Evolutionary conservation across 2,329 filamentous ascomycete species (phyloP), one percentile per base, ranked within the genome.

Genomic region (Fusarium tuaranense): DNA sequence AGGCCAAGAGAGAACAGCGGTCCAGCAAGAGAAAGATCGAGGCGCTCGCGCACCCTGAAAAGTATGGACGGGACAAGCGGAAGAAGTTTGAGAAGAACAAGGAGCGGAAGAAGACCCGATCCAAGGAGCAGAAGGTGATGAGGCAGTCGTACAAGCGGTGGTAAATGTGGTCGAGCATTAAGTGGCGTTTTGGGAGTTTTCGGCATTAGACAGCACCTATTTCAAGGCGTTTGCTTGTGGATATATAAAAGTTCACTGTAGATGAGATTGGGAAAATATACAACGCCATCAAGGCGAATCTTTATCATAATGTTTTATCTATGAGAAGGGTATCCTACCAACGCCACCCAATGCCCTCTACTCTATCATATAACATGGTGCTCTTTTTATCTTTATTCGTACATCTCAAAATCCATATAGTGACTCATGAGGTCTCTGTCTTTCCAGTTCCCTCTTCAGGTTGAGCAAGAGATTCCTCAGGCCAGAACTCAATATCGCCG

Each of bases 401-500:
- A 46, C 34, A 66, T 16, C 12, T 36, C 8, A 39, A 14, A 8
- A 14, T 30, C 4, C 30, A 30, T 14, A 38, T 18, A 2, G 2
- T 13, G 12, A 27, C 55, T 63, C 60, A 70, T 53, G 70, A 71
- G 22, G 30, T 69, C 44, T 69, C 36, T 1, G 12, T 62, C n/a
- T 75, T 68, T 8, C 55, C 72, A 20, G 75, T 71, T 32, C 73
- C 74, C 27, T 73, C 74, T 38, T 70, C 64, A 51, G 77, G 70
- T 60, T 76, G 60, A 48, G 72, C 72, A 61, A 81, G 71, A 59
- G 63, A 84, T 18, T 92, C 91, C 74, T 97, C 94, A 34, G 94
- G 92, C 93, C 95, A 98, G 77, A 98, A 97, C 82, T 98, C 96
- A 58, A 98, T 85, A 81, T 98, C 94, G n/a, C 94, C 95, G 75